These are phyloP conservation scores for Agastache rugosa DNA, from an alignment of 257 asterid species.

Conservation along the genomic window DNA sequence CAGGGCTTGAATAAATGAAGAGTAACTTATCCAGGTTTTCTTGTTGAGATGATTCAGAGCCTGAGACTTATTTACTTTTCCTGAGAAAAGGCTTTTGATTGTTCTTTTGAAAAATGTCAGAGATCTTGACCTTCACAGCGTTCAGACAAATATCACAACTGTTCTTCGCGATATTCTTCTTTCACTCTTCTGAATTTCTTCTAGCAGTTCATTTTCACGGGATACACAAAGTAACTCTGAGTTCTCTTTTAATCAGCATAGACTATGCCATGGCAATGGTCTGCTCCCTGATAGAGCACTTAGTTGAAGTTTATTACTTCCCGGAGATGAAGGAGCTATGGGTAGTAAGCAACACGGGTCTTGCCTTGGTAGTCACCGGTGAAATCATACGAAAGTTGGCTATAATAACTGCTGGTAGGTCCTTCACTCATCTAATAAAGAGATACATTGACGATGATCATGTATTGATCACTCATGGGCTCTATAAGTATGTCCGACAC, in stretches of 20 bases:
- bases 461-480: conserved; percentile 71
- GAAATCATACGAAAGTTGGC: conserved; percentile 84
- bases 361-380: conserved; percentile 71
- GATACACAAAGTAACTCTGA: conserved; percentile 59
- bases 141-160: conserved; percentile 71
- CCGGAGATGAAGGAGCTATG: conserved; percentile 72
- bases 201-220: conserved; percentile 74
- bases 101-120: conserved; percentile 61
- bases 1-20: conserved; percentile 57
- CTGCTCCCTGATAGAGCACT: conserved; percentile 70
- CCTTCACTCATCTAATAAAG: conserved; percentile 87
- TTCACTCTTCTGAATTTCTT: conserved; percentile 74
- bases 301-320: conserved; percentile 65
- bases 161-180: conserved; percentile 68
- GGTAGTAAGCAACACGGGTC: conserved; percentile 73
- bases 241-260: conserved; percentile 82
- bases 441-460: conserved; percentile 70
- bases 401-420: conserved; percentile 81
- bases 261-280: conserved; percentile 72
- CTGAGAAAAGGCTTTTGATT: conserved; percentile 41
- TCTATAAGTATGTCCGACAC: conserved; percentile 66
- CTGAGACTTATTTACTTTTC: conserved; percentile 26
- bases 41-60: conserved; percentile 38
- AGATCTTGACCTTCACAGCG: conserved; percentile 59
- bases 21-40: conserved; percentile 19